Percentiles rank a stretch among this genome's conserved stretches.
Evolutionary conservation across 306 rosid species (phyloP).

Genomic region (Echinosophora koreensis): DNA sequence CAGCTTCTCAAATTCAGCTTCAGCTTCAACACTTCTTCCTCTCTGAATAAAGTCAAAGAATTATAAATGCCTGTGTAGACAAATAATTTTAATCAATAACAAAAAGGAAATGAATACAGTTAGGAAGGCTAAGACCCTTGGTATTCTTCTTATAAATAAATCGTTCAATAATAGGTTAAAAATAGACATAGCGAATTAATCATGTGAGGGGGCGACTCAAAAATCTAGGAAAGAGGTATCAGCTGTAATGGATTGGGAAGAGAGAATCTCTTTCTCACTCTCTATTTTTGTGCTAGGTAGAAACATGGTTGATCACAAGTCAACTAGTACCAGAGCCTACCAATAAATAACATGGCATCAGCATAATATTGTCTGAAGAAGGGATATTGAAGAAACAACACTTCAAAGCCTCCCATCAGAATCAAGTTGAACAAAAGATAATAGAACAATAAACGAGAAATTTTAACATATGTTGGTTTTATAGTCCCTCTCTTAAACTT

Average conservation of each 20-base stretch:
- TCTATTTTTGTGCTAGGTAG: not conserved
- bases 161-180: not conserved
- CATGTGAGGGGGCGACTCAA: constrained; percentile 36
- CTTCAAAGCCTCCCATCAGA: constrained; percentile 22
- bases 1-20: constrained; percentile 76
- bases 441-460: not conserved
- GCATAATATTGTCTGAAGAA: not conserved
- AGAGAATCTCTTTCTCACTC: not conserved
- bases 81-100: constrained; percentile 34
- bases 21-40: constrained; percentile 83
- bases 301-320: constrained; percentile 5
- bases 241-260: not conserved
- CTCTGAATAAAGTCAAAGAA: constrained; percentile 60
- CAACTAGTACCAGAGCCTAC: constrained; percentile 5
- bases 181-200: constrained; percentile 20
- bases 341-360: constrained; percentile 1
- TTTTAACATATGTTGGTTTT: not conserved
- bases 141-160: constrained; percentile 22
- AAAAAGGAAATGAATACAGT: constrained; percentile 7
- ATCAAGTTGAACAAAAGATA: constrained; percentile 20
- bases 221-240: constrained; percentile 12
- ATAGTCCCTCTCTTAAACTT: constrained; percentile 8
- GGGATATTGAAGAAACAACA: constrained; percentile 11
- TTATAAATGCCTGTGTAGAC: constrained; percentile 27
- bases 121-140: constrained; percentile 14